Conservation (phyloP, 2,329 filamentous ascomycete species). For the Tolypocladium endophyticum region DNA sequence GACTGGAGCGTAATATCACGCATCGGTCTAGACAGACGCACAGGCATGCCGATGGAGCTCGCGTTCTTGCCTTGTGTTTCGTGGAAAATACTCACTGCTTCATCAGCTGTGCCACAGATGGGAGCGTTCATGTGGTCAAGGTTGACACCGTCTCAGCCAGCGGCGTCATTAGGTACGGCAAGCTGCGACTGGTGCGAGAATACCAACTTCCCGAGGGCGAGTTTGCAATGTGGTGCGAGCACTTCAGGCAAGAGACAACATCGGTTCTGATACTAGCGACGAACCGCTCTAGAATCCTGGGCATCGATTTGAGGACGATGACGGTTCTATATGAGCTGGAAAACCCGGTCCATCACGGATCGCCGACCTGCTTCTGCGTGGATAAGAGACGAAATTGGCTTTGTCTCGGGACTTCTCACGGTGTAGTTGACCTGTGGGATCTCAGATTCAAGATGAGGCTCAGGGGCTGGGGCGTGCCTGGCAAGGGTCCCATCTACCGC, state of each 20-base stretch:
- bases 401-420: conserved; percentile 82
- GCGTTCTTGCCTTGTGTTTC: conserved; percentile 76
- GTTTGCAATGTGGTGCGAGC: conserved; percentile 81
- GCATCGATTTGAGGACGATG: conserved; percentile 84
- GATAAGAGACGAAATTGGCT: conserved; percentile 85
- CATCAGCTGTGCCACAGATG: conserved; percentile 80
- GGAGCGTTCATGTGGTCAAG: conserved; percentile 80
- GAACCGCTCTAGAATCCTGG: conserved; percentile 71
- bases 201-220: conserved; percentile 68
- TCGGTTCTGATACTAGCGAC: conserved; percentile 85
- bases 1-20: conserved; percentile 83
- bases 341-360: conserved; percentile 86
- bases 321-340: conserved; percentile 65
- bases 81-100: conserved; percentile 92
- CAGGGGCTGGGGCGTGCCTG: conserved; percentile 79
- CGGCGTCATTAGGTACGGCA: conserved; percentile 62
- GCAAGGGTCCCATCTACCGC: conserved; percentile 69
- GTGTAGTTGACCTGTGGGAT: conserved; percentile 90
- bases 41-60: conserved; percentile 58
- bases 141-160: conserved; percentile 44
- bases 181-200: conserved; percentile 64
- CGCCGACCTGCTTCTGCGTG: conserved; percentile 82
- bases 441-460: conserved; percentile 84
- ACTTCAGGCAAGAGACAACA: conserved; percentile 71
- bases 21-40: conserved; percentile 82